Percentiles rank a stretch among this genome's conserved stretches.
phyloP scores from a whole-genome alignment of 2,329 filamentous ascomycete species.

The Verticillium nonalfalfae region DNA sequence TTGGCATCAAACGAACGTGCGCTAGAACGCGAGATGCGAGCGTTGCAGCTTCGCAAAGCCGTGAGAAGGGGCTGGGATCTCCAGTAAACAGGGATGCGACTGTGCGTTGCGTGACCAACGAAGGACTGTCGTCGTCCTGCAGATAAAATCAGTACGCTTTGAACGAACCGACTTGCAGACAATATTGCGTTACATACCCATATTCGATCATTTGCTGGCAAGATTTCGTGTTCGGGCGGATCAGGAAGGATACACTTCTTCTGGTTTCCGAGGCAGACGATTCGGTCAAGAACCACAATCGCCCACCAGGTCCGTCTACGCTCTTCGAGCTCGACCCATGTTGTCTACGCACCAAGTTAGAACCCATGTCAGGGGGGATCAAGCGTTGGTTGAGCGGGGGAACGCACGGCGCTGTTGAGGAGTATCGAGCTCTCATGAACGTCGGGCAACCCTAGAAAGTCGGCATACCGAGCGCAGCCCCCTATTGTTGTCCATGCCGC shows the following conservation, averaged over 20 bases:
- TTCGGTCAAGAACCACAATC: conserved; percentile 35
- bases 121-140: conserved; percentile 28
- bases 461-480: conserved; percentile 35
- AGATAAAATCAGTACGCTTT: conserved; percentile 2
- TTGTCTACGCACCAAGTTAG: conserved; percentile 18
- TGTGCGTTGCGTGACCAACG: conserved; percentile 17
- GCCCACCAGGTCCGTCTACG: conserved; percentile 40
- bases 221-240: conserved; percentile 15
- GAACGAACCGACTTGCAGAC: not conserved
- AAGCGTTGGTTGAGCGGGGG: not conserved
- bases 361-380: not conserved
- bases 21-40: conserved; percentile 24
- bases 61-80: conserved; percentile 40
- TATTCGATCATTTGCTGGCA: conserved; percentile 29
- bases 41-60: conserved; percentile 34
- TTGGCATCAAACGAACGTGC: conserved; percentile 17
- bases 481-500: conserved; percentile 41
- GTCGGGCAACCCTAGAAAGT: conserved; percentile 34
- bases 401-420: conserved; percentile 25
- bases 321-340: conserved; percentile 42
- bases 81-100: conserved; percentile 36
- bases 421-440: conserved; percentile 26
- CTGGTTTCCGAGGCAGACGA: conserved; percentile 9
- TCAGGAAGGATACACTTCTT: conserved; percentile 13
- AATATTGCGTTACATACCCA: conserved; percentile 24